Evolutionary conservation across 108 stramenopile genomes (phyloP).

Genomic region (Skeletonema potamos): DNA sequence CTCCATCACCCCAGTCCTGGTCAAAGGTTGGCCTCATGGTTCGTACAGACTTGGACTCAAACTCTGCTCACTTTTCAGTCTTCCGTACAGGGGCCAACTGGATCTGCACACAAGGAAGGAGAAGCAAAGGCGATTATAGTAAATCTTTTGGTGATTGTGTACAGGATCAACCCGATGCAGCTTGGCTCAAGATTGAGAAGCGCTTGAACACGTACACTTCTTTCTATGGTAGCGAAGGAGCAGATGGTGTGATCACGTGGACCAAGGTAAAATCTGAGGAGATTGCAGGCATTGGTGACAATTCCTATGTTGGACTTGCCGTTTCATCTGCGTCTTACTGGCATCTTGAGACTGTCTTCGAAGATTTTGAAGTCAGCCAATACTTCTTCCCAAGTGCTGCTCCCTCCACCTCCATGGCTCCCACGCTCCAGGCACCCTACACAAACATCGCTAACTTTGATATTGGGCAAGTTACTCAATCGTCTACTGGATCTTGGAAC

Average conservation of each 20-base stretch:
- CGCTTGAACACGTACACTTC: constrained; percentile 13
- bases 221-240: constrained; percentile 8
- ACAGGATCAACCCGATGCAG: background rate
- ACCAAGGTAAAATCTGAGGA: background rate
- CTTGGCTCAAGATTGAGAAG: constrained; percentile 36
- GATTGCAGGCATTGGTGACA: background rate
- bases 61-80: constrained; percentile 13
- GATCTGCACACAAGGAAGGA: constrained; percentile 7
- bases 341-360: constrained; percentile 18
- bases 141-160: background rate
- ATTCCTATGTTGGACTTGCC: constrained; percentile 17
- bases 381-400: constrained; percentile 33
- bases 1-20: background rate
- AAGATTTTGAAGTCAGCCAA: constrained; percentile 7
- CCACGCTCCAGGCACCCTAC: constrained; percentile 1
- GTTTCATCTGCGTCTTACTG: constrained; percentile 7
- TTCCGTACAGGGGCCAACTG: constrained; percentile 4
- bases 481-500: background rate
- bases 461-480: background rate
- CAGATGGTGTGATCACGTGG: constrained; percentile 20
- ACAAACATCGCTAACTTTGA: background rate
- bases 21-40: constrained; percentile 33
- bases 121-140: background rate
- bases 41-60: constrained; percentile 8
- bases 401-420: background rate